Evolutionary conservation across 306 rosid genomes (phyloP).

Genomic region (Prinsepia uniflora): DNA sequence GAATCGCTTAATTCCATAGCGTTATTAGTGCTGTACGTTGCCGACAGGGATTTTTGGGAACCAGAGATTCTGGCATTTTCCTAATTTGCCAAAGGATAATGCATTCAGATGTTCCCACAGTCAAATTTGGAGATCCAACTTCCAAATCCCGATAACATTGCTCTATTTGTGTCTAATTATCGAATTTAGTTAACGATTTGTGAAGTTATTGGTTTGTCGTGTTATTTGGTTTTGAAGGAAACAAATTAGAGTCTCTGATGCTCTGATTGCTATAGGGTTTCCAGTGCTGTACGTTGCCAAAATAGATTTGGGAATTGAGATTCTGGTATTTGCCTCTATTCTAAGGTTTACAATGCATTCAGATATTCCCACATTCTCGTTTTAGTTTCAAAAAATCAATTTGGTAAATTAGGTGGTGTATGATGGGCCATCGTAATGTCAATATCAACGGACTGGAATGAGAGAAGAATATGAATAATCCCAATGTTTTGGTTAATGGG

Average conservation of each 20-base stretch:
- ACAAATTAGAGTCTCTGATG: conserved; percentile 26
- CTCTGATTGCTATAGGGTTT: conserved; percentile 7
- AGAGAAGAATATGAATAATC: too few relatives aligned
- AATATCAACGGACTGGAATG: too few relatives aligned
- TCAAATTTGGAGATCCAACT: neutral
- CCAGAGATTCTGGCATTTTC: conserved; percentile 66
- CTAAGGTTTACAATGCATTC: conserved; percentile 54
- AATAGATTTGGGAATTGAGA: neutral
- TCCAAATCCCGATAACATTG: neutral
- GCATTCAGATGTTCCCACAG: conserved; percentile 69
- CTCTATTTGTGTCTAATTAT: too few relatives aligned
- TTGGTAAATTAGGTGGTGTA: neutral
- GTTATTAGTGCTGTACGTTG: conserved; percentile 89
- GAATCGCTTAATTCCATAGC: conserved; percentile 46
- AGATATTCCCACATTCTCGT: conserved; percentile 45
- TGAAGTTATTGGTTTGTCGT: neutral
- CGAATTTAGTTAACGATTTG: too few relatives aligned
- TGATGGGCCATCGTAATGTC: too few relatives aligned
- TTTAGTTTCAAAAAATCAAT: too few relatives aligned
- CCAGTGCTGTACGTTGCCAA: conserved; percentile 25
- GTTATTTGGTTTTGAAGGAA: conserved; percentile 2
- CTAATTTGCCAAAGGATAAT: conserved; percentile 24
- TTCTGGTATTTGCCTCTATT: neutral
- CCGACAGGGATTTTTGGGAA: conserved; percentile 50
- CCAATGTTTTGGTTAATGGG: too few relatives aligned